phyloP scores from a whole-genome alignment of 306 rosid genomes.

The Myrica gale region DNA sequence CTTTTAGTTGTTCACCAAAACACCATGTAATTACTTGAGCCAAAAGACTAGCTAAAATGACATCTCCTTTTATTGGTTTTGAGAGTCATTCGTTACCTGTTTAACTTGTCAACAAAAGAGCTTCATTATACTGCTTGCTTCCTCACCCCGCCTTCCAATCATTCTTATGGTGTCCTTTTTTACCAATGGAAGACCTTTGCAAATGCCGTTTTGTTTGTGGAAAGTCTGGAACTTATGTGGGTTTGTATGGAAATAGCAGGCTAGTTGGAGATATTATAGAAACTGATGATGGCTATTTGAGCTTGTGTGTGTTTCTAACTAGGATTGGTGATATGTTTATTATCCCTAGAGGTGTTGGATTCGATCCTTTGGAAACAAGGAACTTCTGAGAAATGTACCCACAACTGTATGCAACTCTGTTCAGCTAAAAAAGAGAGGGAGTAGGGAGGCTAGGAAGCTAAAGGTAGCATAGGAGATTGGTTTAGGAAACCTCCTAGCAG shows the following conservation, averaged over 20 bases:
- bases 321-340: too few relatives aligned
- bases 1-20: too few relatives aligned
- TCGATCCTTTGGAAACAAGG: not conserved
- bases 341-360: not conserved
- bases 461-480: not conserved
- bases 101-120: too few relatives aligned
- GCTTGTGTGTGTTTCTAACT: too few relatives aligned
- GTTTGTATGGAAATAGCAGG: not conserved
- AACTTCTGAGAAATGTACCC: not conserved
- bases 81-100: too few relatives aligned
- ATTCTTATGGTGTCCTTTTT: not conserved
- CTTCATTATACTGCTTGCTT: not conserved
- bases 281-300: not conserved
- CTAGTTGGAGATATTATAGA: not conserved
- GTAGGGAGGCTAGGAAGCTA: not conserved
- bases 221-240: not conserved
- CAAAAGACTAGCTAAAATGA: too few relatives aligned
- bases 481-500: not conserved
- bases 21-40: too few relatives aligned
- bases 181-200: not conserved
- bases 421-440: not conserved
- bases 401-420: not conserved
- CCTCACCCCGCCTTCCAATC: not conserved
- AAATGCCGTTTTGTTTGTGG: not conserved
- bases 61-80: too few relatives aligned